Base-by-base conservation (phyloP, 2,329 filamentous ascomycete genomes). In the Aureobasidium sp. region DNA sequence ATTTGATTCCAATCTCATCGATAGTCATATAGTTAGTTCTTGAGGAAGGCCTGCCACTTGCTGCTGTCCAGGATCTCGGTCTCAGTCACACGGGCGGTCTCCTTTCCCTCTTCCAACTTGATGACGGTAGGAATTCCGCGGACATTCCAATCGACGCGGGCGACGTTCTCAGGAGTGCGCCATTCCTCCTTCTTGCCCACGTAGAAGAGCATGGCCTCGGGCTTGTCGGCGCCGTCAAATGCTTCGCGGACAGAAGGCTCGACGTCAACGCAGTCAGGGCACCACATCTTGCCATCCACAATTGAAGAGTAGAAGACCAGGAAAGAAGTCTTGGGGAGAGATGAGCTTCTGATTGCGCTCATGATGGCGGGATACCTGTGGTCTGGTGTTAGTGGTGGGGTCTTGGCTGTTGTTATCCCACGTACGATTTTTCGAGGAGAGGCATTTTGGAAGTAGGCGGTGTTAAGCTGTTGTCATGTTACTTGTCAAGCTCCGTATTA, bases 21-120 rank as follows among this genome's bases (percentile, higher is more conserved):
- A 34, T 16, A 13, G 8, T 29, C 4, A n/a, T 45, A n/a, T n/a
- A 13, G 21, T 29, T 54, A 54, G 37, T 54, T 42, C 21, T 58
- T 39, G 42, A 58, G 30, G 25, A 58, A 58, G 15, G 54, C 54
- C 54, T 48, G 30, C 54, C 54, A 58, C 32, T 58, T 58, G 41
- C 42, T 21, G 25, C 21, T 21, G 21, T 47, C 54, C 54, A 58
- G 25, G 27, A 58, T 58, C 25, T 58, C 54, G 4, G 42, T 39
- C 54, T 58, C 54, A 2, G 42, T 48, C 30, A 58, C 41, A 37
- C 54, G 41, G 6, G 41, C 54, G 25, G 25, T 37, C 32, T 58
- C 54, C 42, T 58, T 48, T n/a, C 54, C 54, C 42, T 47, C 42
- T 9, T 39, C 21, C 41, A 58, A 13, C 29, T 48, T 58, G n/a